Base-by-base conservation (phyloP, 179 eudicot genomes). In the Silene vulgaris region DNA sequence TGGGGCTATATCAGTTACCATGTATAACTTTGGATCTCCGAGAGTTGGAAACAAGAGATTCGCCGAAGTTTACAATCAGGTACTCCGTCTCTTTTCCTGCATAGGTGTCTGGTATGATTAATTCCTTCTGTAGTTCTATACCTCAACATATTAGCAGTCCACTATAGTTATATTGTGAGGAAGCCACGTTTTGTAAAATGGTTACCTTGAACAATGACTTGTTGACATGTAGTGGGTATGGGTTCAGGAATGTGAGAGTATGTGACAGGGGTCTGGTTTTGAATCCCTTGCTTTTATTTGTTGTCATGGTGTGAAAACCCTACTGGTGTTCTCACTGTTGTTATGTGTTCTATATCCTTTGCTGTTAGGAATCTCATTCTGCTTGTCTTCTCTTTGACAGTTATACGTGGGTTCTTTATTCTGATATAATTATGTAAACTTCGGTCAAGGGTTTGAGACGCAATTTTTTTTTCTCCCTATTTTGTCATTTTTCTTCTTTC, bases 1-100 rank as follows among this genome's bases (percentile, higher is more conserved):
- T 77, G 98, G 97, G 77, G 86, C 81, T 78, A 83, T 92, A 80
- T 82, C 89, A 50, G 88, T 94, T 78, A 92, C 95, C 37, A 94
- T 94, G 98, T 94, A 94, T 65, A 94, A 94, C 80, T 94, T 92
- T 78, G 98, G 98, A 78, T 94, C 98, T 74, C 98, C 98, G 1
- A 88, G 98, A 85, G 98, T 94, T 74, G 98, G 98, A 66, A 94
- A 94, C 83, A 92, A 83, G 80, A 84, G 74, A 75, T 94, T 94
- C 76, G 92, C 98, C 35, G 93, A 94, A 68, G 82, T 90, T 73
- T 94, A 94, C 80, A 94, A 94, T 65, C 82, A 94, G 97, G 98
- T 90, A 88, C 74, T 20, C 60, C 28, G 71, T n/a, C 2, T 19
- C 37, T 61, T 29, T 50, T 69, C 29, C 3, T 72, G 21, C 61